A percentile compares a stretch with the other conserved stretches of the same genome.
phyloP scores from a whole-genome alignment of 306 rosid genomes.

The Bauhinia variegata region DNA sequence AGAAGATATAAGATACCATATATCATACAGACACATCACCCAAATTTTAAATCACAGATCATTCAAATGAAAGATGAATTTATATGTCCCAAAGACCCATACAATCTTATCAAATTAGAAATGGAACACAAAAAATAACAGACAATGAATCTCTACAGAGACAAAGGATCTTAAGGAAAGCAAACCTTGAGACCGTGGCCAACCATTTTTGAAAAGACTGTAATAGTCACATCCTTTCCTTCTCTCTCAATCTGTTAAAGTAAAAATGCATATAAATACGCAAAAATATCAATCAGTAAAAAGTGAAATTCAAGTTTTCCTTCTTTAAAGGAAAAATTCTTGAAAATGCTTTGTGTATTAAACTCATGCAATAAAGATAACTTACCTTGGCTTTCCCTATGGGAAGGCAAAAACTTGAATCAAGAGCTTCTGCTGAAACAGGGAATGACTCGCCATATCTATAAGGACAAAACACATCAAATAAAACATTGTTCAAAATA shows the following conservation, averaged over 20 bases:
- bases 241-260: constrained; percentile 81
- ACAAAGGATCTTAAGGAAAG: constrained; percentile 30
- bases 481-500: constrained; percentile 17
- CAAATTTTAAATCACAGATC: neutral
- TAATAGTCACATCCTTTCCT: constrained; percentile 97
- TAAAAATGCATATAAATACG: constrained; percentile 31
- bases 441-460: constrained; percentile 99
- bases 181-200: constrained; percentile 93
- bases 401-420: constrained; percentile 94
- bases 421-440: constrained; percentile 89
- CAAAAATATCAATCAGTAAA: constrained; percentile 13
- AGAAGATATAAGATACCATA: neutral
- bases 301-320: too few relatives aligned
- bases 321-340: too few relatives aligned
- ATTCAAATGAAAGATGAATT: constrained; percentile 27
- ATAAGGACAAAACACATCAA: constrained; percentile 43
- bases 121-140: constrained; percentile 25
- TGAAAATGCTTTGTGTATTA: constrained; percentile 17
- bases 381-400: constrained; percentile 98
- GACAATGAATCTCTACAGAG: constrained; percentile 17
- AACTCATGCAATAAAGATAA: neutral
- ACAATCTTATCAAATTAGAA: constrained; percentile 16
- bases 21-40: neutral
- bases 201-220: constrained; percentile 95
- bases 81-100: constrained; percentile 11